Evolutionary conservation across 73 alveolate species (phyloP).

Genomic region (Tetrahymena elliotti): DNA sequence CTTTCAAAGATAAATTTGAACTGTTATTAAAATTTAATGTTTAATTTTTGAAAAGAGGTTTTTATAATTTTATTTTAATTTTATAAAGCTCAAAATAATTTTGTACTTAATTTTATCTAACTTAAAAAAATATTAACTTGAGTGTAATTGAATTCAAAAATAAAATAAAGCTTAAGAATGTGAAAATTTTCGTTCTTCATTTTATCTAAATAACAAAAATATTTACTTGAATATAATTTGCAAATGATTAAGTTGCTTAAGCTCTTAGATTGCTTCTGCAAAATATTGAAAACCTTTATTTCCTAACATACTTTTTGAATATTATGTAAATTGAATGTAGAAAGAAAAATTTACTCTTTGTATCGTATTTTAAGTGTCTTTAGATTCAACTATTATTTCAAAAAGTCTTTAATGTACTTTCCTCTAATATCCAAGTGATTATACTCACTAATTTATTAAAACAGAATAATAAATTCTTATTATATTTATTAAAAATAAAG

Average conservation of each 20-base stretch:
- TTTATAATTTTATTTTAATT: too few relatives aligned
- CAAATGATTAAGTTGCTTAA: not conserved
- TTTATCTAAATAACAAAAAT: not conserved
- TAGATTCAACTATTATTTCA: not conserved
- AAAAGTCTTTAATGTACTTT: not conserved
- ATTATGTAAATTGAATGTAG: too few relatives aligned
- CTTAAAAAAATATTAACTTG: too few relatives aligned
- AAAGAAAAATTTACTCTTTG: not conserved
- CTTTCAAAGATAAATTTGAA: not conserved
- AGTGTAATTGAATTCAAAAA: too few relatives aligned
- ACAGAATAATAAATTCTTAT: too few relatives aligned
- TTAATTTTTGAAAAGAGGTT: too few relatives aligned
- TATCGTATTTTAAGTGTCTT: not conserved
- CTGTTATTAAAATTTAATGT: not conserved
- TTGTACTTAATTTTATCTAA: too few relatives aligned
- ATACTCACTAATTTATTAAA: not conserved
- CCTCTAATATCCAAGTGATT: not conserved
- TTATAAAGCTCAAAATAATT: too few relatives aligned
- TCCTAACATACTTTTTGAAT: not conserved
- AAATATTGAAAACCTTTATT: not conserved
- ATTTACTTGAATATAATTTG: not conserved
- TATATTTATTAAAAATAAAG: too few relatives aligned
- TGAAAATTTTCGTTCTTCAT: too few relatives aligned
- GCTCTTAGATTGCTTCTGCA: not conserved
- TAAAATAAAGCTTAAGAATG: too few relatives aligned